Percentiles rank a stretch among this genome's conserved stretches.
phyloP scores from a whole-genome alignment of 2,329 filamentous ascomycete species.

The Magnaporthales sp. region DNA sequence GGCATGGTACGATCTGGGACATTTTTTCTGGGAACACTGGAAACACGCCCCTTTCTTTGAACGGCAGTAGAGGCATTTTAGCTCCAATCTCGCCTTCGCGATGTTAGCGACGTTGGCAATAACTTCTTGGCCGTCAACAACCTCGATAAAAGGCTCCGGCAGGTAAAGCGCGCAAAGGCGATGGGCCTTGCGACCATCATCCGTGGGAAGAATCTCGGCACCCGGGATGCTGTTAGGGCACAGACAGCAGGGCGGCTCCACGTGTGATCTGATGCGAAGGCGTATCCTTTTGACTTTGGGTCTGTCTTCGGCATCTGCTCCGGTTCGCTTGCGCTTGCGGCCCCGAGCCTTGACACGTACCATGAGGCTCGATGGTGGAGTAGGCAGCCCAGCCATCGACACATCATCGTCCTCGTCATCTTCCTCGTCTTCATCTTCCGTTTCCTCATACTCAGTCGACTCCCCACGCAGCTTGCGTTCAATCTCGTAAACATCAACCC shows the following conservation, averaged over 20 bases:
- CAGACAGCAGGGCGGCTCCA: conserved; percentile 75
- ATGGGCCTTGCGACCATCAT: conserved; percentile 81
- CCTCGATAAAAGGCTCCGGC: conserved; percentile 81
- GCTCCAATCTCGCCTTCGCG: conserved; percentile 75
- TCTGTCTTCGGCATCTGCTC: conserved; percentile 32
- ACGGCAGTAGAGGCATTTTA: conserved; percentile 92
- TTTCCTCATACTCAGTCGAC: conserved; percentile 74
- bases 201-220: conserved; percentile 75
- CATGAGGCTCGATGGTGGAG: conserved; percentile 66
- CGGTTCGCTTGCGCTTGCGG: conserved; percentile 60
- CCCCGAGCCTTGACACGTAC: conserved; percentile 53
- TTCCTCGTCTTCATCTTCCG: conserved; percentile 62
- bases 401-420: conserved; percentile 54
- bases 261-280: conserved; percentile 61
- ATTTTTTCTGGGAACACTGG: conserved; percentile 93
- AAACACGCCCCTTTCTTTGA: conserved; percentile 95
- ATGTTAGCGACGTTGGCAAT: conserved; percentile 75
- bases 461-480: conserved; percentile 90
- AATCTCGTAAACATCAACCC: conserved; percentile 94
- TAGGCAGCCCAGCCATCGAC: conserved; percentile 61
- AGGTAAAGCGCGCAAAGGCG: conserved; percentile 84
- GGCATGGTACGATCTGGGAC: conserved; percentile 84
- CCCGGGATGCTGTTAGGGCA: conserved; percentile 85
- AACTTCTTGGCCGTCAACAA: conserved; percentile 59
- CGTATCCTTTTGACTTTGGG: conserved; percentile 65